Evolutionary conservation across 2,329 filamentous ascomycete genomes (phyloP).

Genomic region (Zalaria sp.): DNA sequence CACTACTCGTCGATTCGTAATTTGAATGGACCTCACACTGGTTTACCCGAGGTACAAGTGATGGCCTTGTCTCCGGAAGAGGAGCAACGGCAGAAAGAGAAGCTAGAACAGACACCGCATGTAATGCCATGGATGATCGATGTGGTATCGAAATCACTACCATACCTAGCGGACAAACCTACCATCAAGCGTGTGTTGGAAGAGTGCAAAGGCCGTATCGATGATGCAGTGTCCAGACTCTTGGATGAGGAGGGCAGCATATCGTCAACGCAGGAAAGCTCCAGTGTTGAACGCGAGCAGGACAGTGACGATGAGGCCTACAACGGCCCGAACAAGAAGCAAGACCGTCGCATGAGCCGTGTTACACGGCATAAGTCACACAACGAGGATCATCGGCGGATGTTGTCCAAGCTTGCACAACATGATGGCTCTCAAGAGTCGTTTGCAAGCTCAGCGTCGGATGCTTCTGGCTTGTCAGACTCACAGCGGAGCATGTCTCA

Average conservation of each 20-base stretch:
- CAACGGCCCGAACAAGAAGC: constrained; percentile 38
- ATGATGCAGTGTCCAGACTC: constrained; percentile 37
- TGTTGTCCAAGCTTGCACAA: constrained; percentile 14
- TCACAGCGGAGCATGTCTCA: constrained; percentile 2
- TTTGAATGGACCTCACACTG: constrained; percentile 42
- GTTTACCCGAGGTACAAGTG: constrained; percentile 33
- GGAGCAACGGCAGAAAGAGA: constrained; percentile 22
- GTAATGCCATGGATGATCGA: constrained; percentile 43
- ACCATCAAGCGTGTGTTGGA: constrained; percentile 39
- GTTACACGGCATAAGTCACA: constrained; percentile 23
- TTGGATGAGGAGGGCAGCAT: constrained; percentile 31
- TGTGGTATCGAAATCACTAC: constrained; percentile 36
- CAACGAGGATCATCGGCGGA: constrained; percentile 13
- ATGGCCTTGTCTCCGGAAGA: constrained; percentile 25
- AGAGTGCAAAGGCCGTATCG: constrained; percentile 38
- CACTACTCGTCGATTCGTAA: constrained; percentile 55
- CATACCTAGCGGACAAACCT: constrained; percentile 34
- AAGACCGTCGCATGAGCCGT: constrained; percentile 30
- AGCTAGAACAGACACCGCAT: constrained; percentile 22
- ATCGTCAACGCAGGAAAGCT: constrained; percentile 30
- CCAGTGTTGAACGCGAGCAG: constrained; percentile 36
- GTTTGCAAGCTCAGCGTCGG: constrained; percentile 17
- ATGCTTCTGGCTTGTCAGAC: constrained; percentile 16
- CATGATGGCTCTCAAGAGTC: constrained; percentile 21
- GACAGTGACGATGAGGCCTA: constrained; percentile 35